Evolutionary conservation across 306 rosid species (phyloP).

Genomic region (Neltuma alba): DNA sequence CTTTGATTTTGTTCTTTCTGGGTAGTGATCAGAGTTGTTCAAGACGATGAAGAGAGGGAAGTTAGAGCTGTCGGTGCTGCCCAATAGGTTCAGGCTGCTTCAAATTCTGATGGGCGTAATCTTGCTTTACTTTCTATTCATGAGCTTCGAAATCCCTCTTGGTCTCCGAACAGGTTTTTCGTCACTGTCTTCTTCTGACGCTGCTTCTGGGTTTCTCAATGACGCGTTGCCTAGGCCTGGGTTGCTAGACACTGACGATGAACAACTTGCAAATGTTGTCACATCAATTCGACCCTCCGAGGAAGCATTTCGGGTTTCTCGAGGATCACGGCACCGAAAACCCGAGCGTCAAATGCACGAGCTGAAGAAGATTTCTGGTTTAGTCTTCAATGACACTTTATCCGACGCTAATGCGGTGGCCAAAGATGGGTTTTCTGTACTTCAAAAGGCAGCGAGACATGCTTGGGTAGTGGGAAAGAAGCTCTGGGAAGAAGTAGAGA

Average conservation of each 20-base stretch:
- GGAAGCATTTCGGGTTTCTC: conserved; percentile 41
- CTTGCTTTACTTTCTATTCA: conserved; percentile 65
- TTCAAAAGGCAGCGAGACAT: conserved; percentile 63
- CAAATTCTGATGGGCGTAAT: conserved; percentile 66
- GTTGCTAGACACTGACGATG: conserved; percentile 43
- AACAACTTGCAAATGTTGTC: conserved; percentile 38
- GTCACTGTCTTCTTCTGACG: conserved; percentile 47
- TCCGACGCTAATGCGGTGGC: conserved; percentile 40
- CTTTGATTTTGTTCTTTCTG: conserved; percentile 20
- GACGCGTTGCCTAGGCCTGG: conserved; percentile 58
- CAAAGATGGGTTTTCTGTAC: conserved; percentile 50
- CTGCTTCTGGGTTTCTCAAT: conserved; percentile 43
- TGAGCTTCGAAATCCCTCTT: conserved; percentile 82
- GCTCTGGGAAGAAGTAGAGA: conserved; percentile 73
- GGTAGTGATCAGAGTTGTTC: neutral
- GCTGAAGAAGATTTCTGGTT: conserved; percentile 63
- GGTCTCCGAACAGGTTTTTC: conserved; percentile 52
- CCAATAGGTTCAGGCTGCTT: conserved; percentile 63
- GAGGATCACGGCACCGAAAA: conserved; percentile 32
- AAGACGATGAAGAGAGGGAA: conserved; percentile 71
- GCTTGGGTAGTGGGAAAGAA: conserved; percentile 76
- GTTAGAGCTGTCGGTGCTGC: conserved; percentile 50
- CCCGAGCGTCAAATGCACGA: conserved; percentile 47
- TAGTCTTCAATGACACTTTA: conserved; percentile 58
- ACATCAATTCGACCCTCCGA: conserved; percentile 34